phyloP scores from a whole-genome alignment of 352 stramenopile species.

The Phytophthora cactorum region DNA sequence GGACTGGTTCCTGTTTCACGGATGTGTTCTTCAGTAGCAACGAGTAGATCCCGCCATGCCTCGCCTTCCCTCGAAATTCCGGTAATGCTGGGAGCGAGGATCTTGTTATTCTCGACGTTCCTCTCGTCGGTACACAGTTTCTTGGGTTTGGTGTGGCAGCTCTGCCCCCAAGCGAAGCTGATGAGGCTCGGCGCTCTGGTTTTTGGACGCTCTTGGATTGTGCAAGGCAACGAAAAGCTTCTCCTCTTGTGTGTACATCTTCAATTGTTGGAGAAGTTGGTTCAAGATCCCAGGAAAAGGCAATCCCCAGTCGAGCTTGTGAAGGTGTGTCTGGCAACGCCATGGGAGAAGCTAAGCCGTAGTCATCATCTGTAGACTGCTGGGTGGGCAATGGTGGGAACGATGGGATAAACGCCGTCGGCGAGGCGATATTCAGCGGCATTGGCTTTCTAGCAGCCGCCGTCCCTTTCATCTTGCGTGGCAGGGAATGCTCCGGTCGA shows the following conservation, averaged over 20 bases:
- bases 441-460: conserved; percentile 15
- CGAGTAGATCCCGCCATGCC: conserved; percentile 83
- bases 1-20: conserved; percentile 52
- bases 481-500: conserved; percentile 27
- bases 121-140: conserved; percentile 20
- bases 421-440: conserved; percentile 47
- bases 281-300: conserved; percentile 33
- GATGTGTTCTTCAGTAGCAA: conserved; percentile 71
- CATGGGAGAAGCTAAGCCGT: conserved; percentile 72
- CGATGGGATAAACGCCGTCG: conserved; percentile 41
- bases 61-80: conserved; percentile 58
- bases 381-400: conserved; percentile 48
- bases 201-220: conserved; percentile 35
- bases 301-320: conserved; percentile 15
- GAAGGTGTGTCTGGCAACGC: conserved; percentile 54
- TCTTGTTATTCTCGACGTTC: conserved; percentile 20
- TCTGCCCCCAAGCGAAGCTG: conserved; percentile 9
- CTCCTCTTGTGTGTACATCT: conserved; percentile 11
- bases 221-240: conserved; percentile 9
- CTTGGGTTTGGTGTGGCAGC: conserved; percentile 36
- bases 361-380: conserved; percentile 51
- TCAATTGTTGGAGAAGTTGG: conserved; percentile 31
- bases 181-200: conserved; percentile 22
- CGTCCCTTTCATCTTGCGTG: conserved; percentile 5
- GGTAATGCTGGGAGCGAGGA: conserved; percentile 26